Evolutionary conservation across 2,329 filamentous ascomycete species (phyloP).

Genomic region (Talaromyces sp.): DNA sequence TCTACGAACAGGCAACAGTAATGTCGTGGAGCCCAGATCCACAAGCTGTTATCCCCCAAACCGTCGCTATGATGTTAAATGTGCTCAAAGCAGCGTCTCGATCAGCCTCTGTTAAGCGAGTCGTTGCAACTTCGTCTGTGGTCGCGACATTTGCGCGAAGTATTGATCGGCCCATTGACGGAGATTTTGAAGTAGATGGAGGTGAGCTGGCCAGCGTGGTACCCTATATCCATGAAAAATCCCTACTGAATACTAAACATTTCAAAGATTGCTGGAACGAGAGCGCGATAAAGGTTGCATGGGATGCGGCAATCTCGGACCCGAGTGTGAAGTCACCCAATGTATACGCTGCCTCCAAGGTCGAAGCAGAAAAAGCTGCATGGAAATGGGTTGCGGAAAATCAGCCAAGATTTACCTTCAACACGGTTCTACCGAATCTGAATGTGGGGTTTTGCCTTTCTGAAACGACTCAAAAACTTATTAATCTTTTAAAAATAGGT

Average conservation of each 20-base stretch:
- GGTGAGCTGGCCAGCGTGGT: not conserved
- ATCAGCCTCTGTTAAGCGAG: not conserved
- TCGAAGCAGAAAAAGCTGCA: conserved; percentile 39
- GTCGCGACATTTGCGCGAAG: not conserved
- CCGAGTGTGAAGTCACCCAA: conserved; percentile 16
- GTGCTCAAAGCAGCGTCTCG: conserved; percentile 2
- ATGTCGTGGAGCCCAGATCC: not conserved
- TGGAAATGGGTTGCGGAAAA: conserved; percentile 41
- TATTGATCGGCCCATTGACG: not conserved
- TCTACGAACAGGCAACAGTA: not conserved
- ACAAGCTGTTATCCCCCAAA: not conserved
- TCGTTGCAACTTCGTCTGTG: conserved; percentile 2
- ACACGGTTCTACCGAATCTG: conserved; percentile 27
- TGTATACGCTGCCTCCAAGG: conserved; percentile 43
- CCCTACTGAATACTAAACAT: not conserved
- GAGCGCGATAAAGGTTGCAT: not conserved
- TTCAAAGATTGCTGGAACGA: conserved; percentile 3
- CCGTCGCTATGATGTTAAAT: not conserved
- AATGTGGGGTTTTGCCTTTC: conserved; percentile 19
- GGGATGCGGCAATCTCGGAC: conserved; percentile 15
- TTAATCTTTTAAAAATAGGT: not conserved
- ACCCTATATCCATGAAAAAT: not conserved
- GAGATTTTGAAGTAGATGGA: not conserved
- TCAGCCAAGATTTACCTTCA: conserved; percentile 38
- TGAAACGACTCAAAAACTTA: not conserved